phyloP scores from a whole-genome alignment of 2,329 filamentous ascomycete genomes.

The Fusarium incarnatum region DNA sequence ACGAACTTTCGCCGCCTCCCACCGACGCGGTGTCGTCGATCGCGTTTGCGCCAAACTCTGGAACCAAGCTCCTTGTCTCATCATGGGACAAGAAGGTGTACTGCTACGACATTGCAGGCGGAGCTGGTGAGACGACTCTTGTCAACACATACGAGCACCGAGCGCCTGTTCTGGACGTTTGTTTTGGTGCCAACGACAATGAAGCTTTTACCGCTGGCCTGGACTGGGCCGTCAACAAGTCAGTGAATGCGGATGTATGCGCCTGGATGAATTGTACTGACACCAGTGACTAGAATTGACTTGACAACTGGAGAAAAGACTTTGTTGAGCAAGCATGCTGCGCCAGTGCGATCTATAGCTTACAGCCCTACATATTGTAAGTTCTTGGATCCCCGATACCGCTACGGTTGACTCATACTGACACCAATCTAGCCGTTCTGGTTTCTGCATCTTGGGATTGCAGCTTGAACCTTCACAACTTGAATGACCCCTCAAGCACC shows the following conservation, averaged over 20 bases:
- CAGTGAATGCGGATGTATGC: constrained; percentile 23
- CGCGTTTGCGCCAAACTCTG: constrained; percentile 83
- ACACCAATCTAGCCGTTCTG: constrained; percentile 68
- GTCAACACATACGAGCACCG: constrained; percentile 81
- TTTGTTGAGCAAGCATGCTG: constrained; percentile 80
- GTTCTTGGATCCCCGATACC: constrained; percentile 39
- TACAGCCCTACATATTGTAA: constrained; percentile 80
- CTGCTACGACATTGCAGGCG: constrained; percentile 79
- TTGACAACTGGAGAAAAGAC: constrained; percentile 78
- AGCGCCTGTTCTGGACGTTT: constrained; percentile 89
- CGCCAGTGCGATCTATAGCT: constrained; percentile 84
- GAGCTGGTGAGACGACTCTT: constrained; percentile 66
- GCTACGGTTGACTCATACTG: constrained; percentile 18
- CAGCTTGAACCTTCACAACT: constrained; percentile 86
- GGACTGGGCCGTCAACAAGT: constrained; percentile 88
- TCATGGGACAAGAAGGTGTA: constrained; percentile 96
- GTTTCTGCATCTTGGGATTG: constrained; percentile 95
- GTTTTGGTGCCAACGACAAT: constrained; percentile 84
- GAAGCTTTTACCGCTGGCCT: constrained; percentile 89
- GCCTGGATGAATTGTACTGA: constrained; percentile 22
- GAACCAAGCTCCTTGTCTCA: constrained; percentile 83
- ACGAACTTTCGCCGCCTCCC: constrained; percentile 84
- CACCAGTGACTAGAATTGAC: constrained; percentile 65
- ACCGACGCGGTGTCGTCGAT: constrained; percentile 88
- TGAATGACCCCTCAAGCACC: constrained; percentile 61